A percentile compares a stretch with the other conserved stretches of the same genome.
These are phyloP conservation scores for Umbelopsis ramanniana DNA, from an alignment of 192 early-diverging fungal species.

Conservation along the genomic window DNA sequence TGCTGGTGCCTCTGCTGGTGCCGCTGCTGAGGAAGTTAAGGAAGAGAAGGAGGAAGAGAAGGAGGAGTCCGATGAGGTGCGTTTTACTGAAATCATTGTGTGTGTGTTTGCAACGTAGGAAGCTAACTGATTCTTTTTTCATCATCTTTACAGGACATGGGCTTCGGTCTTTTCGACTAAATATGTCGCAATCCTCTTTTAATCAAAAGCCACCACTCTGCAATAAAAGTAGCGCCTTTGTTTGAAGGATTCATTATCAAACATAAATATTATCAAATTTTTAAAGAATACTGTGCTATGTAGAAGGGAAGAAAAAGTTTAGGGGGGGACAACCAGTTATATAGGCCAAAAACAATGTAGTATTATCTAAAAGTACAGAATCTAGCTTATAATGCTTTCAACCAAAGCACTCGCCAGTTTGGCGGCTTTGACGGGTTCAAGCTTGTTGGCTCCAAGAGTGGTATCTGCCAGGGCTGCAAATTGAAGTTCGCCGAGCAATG, in stretches of 20 bases:
- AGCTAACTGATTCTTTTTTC: neutral
- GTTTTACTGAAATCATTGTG: constrained; percentile 1
- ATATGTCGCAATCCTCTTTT: constrained; percentile 22
- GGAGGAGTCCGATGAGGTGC: constrained; percentile 84
- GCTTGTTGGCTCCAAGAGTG: constrained; percentile 17
- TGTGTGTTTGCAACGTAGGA: neutral
- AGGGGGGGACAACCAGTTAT: no score
- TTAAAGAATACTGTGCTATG: neutral
- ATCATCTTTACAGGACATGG: constrained; percentile 67
- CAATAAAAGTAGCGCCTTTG: constrained; percentile 28
- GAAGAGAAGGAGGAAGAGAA: constrained; percentile 89
- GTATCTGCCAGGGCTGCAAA: constrained; percentile 46
- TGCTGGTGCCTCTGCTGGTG: constrained; percentile 62
- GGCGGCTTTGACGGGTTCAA: neutral
- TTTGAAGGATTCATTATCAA: neutral
- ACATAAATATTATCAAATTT: neutral
- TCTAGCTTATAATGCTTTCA: constrained; percentile 11
- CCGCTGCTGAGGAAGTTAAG: constrained; percentile 51
- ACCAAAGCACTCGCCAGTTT: constrained; percentile 13
- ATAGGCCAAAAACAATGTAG: neutral
- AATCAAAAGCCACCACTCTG: constrained; percentile 6
- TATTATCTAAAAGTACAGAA: neutral
- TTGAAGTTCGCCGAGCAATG: constrained; percentile 49
- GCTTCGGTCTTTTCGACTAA: constrained; percentile 98
- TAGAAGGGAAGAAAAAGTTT: neutral